Percentiles rank a stretch among this genome's conserved stretches.
Evolutionary conservation across 2,329 filamentous ascomycete species (phyloP).

Genomic region (Penicillium sp.): DNA sequence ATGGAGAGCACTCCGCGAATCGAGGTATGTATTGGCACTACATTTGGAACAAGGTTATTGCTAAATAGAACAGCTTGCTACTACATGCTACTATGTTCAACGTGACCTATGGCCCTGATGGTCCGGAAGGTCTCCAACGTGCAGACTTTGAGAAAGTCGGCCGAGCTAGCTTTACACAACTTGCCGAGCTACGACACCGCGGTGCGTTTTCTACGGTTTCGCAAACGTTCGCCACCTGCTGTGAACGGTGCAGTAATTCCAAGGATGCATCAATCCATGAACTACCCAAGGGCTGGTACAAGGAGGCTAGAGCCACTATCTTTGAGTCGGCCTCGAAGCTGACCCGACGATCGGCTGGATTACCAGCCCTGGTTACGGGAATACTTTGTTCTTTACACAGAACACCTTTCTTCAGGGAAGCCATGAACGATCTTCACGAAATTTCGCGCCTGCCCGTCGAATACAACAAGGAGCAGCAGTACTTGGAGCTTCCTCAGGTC

Average conservation of each 20-base stretch:
- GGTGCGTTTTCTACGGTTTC: constrained; percentile 94
- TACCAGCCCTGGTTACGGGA: constrained; percentile 82
- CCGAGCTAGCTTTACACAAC: constrained; percentile 74
- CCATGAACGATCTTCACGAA: constrained; percentile 44
- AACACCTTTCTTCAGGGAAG: constrained; percentile 45
- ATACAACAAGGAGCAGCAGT: constrained; percentile 34
- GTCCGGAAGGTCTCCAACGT: constrained; percentile 51
- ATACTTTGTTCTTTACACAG: constrained; percentile 67
- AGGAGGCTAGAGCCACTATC: constrained; percentile 67
- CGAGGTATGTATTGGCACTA: constrained; percentile 60
- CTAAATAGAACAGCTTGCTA: constrained; percentile 61
- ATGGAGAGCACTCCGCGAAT: constrained; percentile 92
- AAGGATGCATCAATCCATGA: constrained; percentile 43
- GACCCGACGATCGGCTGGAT: constrained; percentile 86
- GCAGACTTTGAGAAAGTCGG: constrained; percentile 68
- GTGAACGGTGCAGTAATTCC: constrained; percentile 63
- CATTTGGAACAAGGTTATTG: constrained; percentile 9
- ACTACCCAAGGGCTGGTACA: constrained; percentile 70
- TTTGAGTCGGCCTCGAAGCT: constrained; percentile 73
- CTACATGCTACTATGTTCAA: constrained; percentile 64
- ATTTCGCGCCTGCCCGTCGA: constrained; percentile 37
- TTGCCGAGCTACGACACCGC: constrained; percentile 80
- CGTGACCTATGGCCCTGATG: constrained; percentile 49
- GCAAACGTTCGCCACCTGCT: constrained; percentile 81
- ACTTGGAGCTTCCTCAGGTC: constrained; percentile 76